Evolutionary conservation across 192 early-diverging fungal genomes (phyloP).

Genomic region (Paraglomus brasilianum): DNA sequence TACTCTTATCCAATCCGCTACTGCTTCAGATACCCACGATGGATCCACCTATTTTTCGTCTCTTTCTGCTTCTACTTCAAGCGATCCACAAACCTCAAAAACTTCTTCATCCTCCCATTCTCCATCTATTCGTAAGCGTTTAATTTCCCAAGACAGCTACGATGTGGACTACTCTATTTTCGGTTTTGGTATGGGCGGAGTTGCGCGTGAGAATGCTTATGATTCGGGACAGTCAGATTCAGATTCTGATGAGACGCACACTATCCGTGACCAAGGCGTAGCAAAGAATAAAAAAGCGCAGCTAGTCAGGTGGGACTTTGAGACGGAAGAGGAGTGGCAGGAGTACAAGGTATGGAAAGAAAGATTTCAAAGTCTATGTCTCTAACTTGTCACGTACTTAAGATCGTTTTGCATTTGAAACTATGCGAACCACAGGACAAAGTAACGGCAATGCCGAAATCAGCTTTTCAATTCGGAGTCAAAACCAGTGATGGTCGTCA

Average conservation of each 20-base stretch:
- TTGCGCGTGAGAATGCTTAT: constrained; percentile 46
- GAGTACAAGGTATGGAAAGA: constrained; percentile 52
- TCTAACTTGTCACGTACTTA: too few species aligned
- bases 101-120: too few species aligned
- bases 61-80: too few species aligned
- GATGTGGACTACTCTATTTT: constrained; percentile 49
- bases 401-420: too few species aligned
- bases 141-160: constrained; percentile 16
- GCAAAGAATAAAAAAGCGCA: constrained; percentile 69
- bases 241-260: constrained; percentile 43
- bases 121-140: constrained; percentile 11
- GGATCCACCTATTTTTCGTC: not conserved
- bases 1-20: too few species aligned
- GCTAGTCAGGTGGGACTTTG: constrained; percentile 73
- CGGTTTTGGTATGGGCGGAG: constrained; percentile 46
- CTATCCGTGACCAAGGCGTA: constrained; percentile 60
- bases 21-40: too few species aligned
- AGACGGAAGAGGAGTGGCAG: constrained; percentile 73
- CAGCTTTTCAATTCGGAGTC: constrained; percentile 74
- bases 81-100: too few species aligned
- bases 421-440: constrained; percentile 48
- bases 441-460: constrained; percentile 71
- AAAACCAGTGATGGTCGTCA: constrained; percentile 67
- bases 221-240: constrained; percentile 44
- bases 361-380: too few species aligned